Evolutionary conservation across 1,284 basidiomycete genomes (phyloP), one percentile per base, ranked within the genome.

Genomic region (Ganoderma sinense): DNA sequence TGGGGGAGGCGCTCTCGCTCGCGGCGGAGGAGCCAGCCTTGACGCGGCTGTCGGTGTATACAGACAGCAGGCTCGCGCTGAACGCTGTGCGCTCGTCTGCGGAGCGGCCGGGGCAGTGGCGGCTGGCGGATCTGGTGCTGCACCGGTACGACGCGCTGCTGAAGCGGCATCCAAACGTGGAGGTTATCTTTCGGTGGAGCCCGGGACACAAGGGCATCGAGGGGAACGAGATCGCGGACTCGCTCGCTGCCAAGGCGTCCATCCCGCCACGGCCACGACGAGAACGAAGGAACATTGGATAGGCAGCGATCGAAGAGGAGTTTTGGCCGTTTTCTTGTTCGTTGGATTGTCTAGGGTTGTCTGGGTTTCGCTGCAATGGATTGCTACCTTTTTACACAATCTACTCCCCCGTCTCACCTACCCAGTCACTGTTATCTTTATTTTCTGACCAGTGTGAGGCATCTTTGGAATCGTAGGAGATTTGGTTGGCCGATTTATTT

Each of bases 211-310:
- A 31, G 10, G 62, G 62, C 8, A 36, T 63, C n/a, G 29, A 63
- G n/a, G 62, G 62, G n/a, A 63, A 63, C 62, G 62, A 63, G 43
- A 51, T 51, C 6, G 62, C 62, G 31, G 62, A 63, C 48, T 26
- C 41, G 20, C 31, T 48, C 4, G 62, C 62, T 13, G 16, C 14
- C 10, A 11, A 63, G 48, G 62, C 62, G 14, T 36, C 43, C 39
- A 40, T 40, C 23, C 48, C 48, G 48, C 48, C 48, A 51, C 48
- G 48, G 48, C 23, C 23, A 23, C 59, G n/a, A 4, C 59, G n/a
- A 11, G 14, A 14, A 26, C 10, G 23, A 41, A 23, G 31, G 58
- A 18, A 10, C 2, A 10, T 23, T 60, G 1, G 39, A 33, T n/a
- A 36, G 58, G 58, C 11, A 11, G 26, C 6, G 11, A 11, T 33